Base-by-base conservation (phyloP, 345 rosid species). In the Triadica sebifera region DNA sequence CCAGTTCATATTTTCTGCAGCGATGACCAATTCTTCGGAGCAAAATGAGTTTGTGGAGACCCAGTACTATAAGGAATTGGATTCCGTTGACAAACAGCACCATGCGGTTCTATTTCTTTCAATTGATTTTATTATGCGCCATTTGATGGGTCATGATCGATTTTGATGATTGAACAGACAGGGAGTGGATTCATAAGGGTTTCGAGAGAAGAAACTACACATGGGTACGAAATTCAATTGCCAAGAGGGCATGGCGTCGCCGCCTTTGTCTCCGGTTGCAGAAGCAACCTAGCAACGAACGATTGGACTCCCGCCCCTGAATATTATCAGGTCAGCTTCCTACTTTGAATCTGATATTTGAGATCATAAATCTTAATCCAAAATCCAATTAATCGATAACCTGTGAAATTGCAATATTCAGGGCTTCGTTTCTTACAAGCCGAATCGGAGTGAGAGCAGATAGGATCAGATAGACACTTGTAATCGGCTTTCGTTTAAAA, bases 171-270 rank as follows among this genome's bases (percentile, higher is more conserved):
- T 15, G 59, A 71, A 41, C 81, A 89, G 97, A 88, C 92, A 0
- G 93, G 92, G 77, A 89, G 78, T 72, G 97, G 97, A 39, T 91
- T 89, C 75, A 91, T 91, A 75, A 85, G 75, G 62, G 82, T 80
- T 39, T 60, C n/a, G 53, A 77, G 58, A 62, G 89, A 69, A 67
- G 88, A 75, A 38, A 77, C 69, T 69, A 83, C 72, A 60, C 77
- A 76, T 43, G 87, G 79, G 73, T 62, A 73, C 41, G 55, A 47
- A 12, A 60, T 77, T 68, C 61, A 74, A 17, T 20, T 75, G 61
- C 70, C 47, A 58, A 71, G 62, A 25, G 69, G 69, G 12, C 64
- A 45, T 3, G 79, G 51, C 13, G 65, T 67, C 53, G n/a, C 8
- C 12, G 15, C 19, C 6, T 1, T 29, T 45, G 49, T 41, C 52